Conservation (phyloP, 2,329 filamentous ascomycete genomes). For the Cytospora mali region DNA sequence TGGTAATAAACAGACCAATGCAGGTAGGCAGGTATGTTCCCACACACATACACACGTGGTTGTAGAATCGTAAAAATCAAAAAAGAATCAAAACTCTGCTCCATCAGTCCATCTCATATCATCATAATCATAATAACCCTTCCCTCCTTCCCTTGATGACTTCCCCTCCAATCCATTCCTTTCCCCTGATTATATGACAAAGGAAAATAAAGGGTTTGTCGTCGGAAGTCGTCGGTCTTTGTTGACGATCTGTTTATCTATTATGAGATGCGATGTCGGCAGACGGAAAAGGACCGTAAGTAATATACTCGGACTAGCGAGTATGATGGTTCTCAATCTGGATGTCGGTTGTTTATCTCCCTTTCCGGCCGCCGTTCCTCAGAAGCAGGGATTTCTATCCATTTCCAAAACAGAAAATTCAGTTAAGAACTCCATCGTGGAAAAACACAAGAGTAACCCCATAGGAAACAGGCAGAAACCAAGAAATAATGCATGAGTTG, state of each 20-base stretch:
- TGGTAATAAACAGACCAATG: constrained; percentile 27
- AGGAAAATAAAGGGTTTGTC: constrained; percentile 30
- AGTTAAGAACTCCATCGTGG: constrained; percentile 24
- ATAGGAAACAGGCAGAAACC: constrained; percentile 23
- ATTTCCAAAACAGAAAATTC: constrained; percentile 12
- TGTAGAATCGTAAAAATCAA: constrained; percentile 22
- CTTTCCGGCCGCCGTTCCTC: constrained; percentile 25
- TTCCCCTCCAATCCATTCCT: constrained; percentile 16
- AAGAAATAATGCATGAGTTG: constrained; percentile 31
- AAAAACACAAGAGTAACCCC: constrained; percentile 17
- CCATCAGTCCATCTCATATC: constrained; percentile 27
- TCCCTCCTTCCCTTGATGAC: constrained; percentile 13
- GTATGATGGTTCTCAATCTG: constrained; percentile 14
- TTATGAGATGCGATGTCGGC: constrained; percentile 31
- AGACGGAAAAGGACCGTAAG: constrained; percentile 27
- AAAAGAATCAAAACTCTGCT: constrained; percentile 23
- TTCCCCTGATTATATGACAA: constrained; percentile 29
- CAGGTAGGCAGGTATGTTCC: too few relatives aligned
- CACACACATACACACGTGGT: constrained; percentile 23
- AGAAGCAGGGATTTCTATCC: constrained; percentile 18
- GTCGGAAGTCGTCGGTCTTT: constrained; percentile 14
- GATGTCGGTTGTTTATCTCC: constrained; percentile 24
- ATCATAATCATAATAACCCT: background rate
- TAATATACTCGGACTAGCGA: constrained; percentile 5
- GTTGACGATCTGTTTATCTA: constrained; percentile 13